Evolutionary conservation across 169 alveolate genomes (phyloP), one percentile per base, ranked within the genome.

Genomic region (Plasmodium chabaudi): DNA sequence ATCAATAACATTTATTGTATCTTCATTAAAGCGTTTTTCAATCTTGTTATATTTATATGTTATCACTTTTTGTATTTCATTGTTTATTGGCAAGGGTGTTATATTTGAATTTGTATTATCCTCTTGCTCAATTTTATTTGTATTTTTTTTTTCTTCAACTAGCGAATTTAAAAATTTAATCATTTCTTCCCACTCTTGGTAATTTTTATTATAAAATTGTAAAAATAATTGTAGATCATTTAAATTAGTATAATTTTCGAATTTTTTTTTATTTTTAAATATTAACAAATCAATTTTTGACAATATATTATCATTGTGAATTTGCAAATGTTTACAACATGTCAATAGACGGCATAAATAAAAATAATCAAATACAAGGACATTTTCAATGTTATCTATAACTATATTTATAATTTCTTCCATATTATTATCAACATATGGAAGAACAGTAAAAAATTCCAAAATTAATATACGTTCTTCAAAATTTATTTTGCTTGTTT

Each of bases 161-260:
- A 86, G 15, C 9, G 39, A 47, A 10, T 57, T 59, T 47, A 86
- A 59, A 51, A 53, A 59, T 19, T 19, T 44, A 9, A 68, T 5
- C 12, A 86, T 86, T 15, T 86, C 91, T 15, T 39, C 87, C 91
- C 91, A 86, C 7, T 86, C 91, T 13, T 53, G 69, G 1, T 27
- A 1, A 47, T 72, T 72, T 59, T 56, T 68, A 34, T 39, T 71
- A 53, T 70, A 86, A 47, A 86, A 60, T 2, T 70, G 49, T 42
- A 86, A 39, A 86, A 86, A 86, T 34, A 86, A 12, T 1, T 68
- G 15, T 27, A 86, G 27, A n/a, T 70, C 71, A 1, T 86, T 53
- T 13, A 47, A 47, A 23, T 46, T 86, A 63, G 69, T 19, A 34
- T 59, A 4, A 53, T 64, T 47, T 70, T 86, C 91, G 53, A 86